phyloP scores from a whole-genome alignment of 2,329 filamentous ascomycete genomes.

The Ophiostoma sp. region DNA sequence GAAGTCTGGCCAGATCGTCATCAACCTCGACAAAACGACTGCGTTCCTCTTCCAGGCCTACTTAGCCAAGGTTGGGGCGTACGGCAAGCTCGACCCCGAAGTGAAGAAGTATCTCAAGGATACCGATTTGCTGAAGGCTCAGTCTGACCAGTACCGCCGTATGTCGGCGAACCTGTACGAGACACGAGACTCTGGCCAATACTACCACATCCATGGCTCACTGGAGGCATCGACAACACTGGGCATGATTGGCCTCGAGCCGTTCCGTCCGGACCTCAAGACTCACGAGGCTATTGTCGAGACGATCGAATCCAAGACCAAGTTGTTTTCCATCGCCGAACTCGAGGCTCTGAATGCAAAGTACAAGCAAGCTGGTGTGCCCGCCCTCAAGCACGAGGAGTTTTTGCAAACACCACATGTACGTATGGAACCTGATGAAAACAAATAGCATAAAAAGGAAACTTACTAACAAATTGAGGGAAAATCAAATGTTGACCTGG shows the following conservation, averaged over 20 bases:
- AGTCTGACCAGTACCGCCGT: conserved; percentile 62
- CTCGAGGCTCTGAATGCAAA: conserved; percentile 44
- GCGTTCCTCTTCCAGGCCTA: conserved; percentile 61
- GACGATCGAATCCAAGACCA: conserved; percentile 52
- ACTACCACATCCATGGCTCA: conserved; percentile 58
- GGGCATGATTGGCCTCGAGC: conserved; percentile 47
- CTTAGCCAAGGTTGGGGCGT: conserved; percentile 55
- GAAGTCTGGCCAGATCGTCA: conserved; percentile 30
- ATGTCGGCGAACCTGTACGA: conserved; percentile 31
- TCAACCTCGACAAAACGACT: conserved; percentile 55
- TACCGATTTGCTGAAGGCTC: conserved; percentile 69
- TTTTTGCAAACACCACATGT: conserved; percentile 44
- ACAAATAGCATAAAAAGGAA: neutral
- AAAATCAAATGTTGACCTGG: conserved; percentile 41
- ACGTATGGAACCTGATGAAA: neutral
- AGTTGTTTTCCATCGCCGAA: conserved; percentile 42
- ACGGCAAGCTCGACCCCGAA: conserved; percentile 49
- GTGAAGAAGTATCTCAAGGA: conserved; percentile 42
- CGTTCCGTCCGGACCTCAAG: conserved; percentile 39
- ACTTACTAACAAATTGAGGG: conserved; percentile 30
- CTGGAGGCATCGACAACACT: conserved; percentile 47
- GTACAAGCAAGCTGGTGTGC: conserved; percentile 46
- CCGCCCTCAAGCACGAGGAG: conserved; percentile 45
- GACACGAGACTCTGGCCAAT: conserved; percentile 40
- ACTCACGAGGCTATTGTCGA: conserved; percentile 50